These are phyloP conservation scores for Paecilomyces dactylethromorphus DNA, from an alignment of 2,329 filamentous ascomycete species.

Conservation along the genomic window DNA sequence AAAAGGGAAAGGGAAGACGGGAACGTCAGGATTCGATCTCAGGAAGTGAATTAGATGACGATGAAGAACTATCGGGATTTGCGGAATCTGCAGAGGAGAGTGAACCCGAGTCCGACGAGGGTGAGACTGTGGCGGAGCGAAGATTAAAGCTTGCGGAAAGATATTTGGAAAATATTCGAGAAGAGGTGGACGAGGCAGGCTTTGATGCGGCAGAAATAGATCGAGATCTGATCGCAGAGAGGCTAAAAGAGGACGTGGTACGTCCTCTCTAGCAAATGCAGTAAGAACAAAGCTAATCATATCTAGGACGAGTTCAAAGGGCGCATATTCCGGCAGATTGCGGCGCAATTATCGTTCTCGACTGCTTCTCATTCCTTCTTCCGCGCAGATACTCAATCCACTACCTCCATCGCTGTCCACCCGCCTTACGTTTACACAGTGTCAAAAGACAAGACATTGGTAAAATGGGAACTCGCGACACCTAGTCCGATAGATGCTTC, in stretches of 20 bases:
- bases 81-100: conserved; percentile 47
- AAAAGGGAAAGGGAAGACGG: conserved; percentile 39
- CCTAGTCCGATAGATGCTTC: conserved; percentile 17
- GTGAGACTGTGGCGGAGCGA: conserved; percentile 84
- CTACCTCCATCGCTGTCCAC: conserved; percentile 74
- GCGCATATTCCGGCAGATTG: conserved; percentile 75
- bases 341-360: conserved; percentile 63
- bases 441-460: conserved; percentile 74
- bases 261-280: conserved; percentile 12
- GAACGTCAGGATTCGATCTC: conserved; percentile 75
- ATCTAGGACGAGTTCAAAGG: conserved; percentile 73
- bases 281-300: conserved; percentile 9
- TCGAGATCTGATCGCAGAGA: conserved; percentile 81
- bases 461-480: conserved; percentile 78
- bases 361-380: conserved; percentile 65
- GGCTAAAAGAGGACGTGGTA: conserved; percentile 81
- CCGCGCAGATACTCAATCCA: conserved; percentile 67
- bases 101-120: conserved; percentile 62
- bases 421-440: conserved; percentile 81
- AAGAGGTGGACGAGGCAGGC: conserved; percentile 74
- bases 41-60: conserved; percentile 69
- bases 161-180: conserved; percentile 83
- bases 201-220: conserved; percentile 95
- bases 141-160: conserved; percentile 81
- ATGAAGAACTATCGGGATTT: conserved; percentile 42